phyloP scores from a whole-genome alignment of 2,329 filamentous ascomycete species.

The Epichloe hybrida region DNA sequence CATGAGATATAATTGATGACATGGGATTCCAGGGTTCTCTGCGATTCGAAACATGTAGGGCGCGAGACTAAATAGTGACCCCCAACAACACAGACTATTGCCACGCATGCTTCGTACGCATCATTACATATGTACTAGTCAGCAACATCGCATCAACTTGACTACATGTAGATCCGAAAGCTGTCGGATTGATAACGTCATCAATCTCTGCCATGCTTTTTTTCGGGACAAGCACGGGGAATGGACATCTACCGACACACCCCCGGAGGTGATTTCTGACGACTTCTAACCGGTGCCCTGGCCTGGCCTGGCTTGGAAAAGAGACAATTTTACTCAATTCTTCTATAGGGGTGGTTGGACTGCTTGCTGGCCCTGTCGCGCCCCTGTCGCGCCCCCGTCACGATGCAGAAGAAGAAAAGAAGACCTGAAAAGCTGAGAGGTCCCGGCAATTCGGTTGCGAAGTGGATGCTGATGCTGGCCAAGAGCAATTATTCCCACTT shows the following conservation, averaged over 20 bases:
- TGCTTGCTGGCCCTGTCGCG: too few species aligned
- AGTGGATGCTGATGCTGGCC: not conserved
- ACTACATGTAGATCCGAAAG: not conserved
- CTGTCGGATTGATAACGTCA: conserved; percentile 1
- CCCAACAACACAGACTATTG: not conserved
- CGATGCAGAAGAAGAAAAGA: not conserved
- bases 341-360: not conserved
- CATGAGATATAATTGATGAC: too few species aligned
- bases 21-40: too few species aligned
- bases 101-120: not conserved
- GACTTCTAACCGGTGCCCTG: not conserved
- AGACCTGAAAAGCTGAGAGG: not conserved
- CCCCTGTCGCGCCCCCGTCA: not conserved
- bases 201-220: not conserved
- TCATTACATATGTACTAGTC: too few species aligned
- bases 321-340: not conserved
- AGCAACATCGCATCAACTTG: not conserved
- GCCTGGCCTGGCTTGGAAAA: not conserved
- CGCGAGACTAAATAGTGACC: not conserved
- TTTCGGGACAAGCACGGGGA: not conserved
- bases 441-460: not conserved
- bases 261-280: not conserved
- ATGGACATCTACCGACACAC: not conserved
- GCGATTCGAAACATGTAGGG: not conserved
- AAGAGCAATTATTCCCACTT: not conserved